These are phyloP conservation scores for Thielaviopsis euricoi DNA, from an alignment of 2,329 filamentous ascomycete genomes.

Conservation along the genomic window DNA sequence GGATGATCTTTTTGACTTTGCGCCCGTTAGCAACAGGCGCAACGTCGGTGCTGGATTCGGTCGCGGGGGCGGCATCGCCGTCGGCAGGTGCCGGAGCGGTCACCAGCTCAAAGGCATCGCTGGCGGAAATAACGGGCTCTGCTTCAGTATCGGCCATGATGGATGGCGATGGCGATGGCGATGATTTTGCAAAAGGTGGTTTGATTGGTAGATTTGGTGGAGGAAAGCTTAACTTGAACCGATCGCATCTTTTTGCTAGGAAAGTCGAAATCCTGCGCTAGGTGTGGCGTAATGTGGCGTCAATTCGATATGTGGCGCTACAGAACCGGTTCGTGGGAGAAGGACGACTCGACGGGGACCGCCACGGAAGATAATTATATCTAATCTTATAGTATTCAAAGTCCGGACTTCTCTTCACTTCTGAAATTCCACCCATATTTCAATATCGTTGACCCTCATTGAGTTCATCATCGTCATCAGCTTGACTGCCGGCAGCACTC, in stretches of 20 bases:
- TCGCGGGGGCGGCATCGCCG: constrained; percentile 14
- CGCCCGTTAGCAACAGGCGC: constrained; percentile 28
- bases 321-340: background rate
- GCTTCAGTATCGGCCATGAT: constrained; percentile 1
- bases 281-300: background rate
- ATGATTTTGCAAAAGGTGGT: background rate
- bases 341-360: too few species aligned
- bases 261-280: background rate
- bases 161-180: background rate
- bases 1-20: constrained; percentile 71
- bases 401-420: too few species aligned
- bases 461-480: too few species aligned
- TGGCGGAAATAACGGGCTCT: background rate
- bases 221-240: background rate
- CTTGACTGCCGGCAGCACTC: too few species aligned
- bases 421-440: too few species aligned
- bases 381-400: too few species aligned
- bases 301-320: background rate
- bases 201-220: constrained; percentile 9
- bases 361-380: too few species aligned
- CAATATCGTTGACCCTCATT: too few species aligned
- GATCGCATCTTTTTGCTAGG: background rate
- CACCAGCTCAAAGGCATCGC: background rate
- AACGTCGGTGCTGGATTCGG: constrained; percentile 24
- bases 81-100: background rate